phyloP scores from a whole-genome alignment of 2,329 filamentous ascomycete species.

The Monilinia vaccinii-corymbosi region DNA sequence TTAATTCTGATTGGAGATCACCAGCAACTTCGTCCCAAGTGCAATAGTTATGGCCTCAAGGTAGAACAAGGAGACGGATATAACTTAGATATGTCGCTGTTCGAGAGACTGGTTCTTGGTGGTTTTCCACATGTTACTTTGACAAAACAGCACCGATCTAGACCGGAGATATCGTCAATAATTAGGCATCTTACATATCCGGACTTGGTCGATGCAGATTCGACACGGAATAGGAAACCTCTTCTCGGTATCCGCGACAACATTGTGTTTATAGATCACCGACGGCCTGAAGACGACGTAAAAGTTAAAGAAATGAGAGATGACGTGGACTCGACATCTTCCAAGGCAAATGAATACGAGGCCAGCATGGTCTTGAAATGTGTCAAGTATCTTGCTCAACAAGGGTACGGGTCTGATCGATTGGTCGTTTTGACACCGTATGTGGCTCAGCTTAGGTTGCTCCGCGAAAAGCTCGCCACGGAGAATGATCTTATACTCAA shows the following conservation, averaged over 20 bases:
- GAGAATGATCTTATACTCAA: constrained; percentile 58
- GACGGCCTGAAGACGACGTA: constrained; percentile 41
- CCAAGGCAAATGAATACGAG: constrained; percentile 57
- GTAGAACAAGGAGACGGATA: constrained; percentile 57
- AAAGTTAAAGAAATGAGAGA: constrained; percentile 42
- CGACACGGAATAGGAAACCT: constrained; percentile 37
- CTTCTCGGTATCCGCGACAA: constrained; percentile 49
- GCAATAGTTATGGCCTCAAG: constrained; percentile 46
- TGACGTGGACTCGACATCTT: constrained; percentile 33
- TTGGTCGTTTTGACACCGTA: constrained; percentile 66
- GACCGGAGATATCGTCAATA: constrained; percentile 55
- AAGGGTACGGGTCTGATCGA: constrained; percentile 57
- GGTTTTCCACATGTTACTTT: constrained; percentile 46
- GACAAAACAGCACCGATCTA: constrained; percentile 57
- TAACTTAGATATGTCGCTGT: constrained; percentile 58
- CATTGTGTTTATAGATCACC: constrained; percentile 60
- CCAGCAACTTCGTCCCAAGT: constrained; percentile 61
- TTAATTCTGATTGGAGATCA: constrained; percentile 66
- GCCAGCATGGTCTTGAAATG: constrained; percentile 55
- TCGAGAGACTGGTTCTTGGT: constrained; percentile 55
- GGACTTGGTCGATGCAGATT: constrained; percentile 44
- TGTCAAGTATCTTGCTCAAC: constrained; percentile 59
- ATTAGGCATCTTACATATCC: constrained; percentile 53
- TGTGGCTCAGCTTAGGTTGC: constrained; percentile 54
- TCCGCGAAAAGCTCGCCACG: constrained; percentile 42